Base-by-base conservation (phyloP, 176 grass and related monocot genomes). In the Avena eriantha region DNA sequence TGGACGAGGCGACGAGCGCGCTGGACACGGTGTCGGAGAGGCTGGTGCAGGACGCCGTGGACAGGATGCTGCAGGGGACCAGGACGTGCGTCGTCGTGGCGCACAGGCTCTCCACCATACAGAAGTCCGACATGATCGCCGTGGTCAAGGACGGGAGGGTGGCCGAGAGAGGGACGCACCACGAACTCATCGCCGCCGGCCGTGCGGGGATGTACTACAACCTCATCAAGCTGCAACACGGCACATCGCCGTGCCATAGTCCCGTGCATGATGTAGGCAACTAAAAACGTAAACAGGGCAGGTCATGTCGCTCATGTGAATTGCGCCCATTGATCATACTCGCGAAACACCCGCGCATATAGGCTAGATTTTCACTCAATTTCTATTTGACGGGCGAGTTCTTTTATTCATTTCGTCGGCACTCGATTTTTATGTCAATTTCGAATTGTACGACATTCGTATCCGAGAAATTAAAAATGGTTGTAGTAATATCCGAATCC, bases 1-100 rank as follows among this genome's bases (percentile, higher is more conserved):
- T 99, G 18, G 97, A 99, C 82, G 97, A 99, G 90, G 94, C 95
- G 5, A 97, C 95, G 51, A 97, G 95, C 76, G 95, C 95, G 41
- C 69, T 97, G 43, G 95, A 97, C 88, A 61, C 86, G 13, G 51
- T 71, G 69, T 86, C 89, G 47, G 92, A 94, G 83, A 79, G 8
- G 63, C 21, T 89, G 80, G 89, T 91, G 45, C 92, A 94, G 84
- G 89, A 89, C 45, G 84, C 84, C 29, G 21, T 94, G 1, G 84
- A 94, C 80, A 26, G 72, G 89, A 86, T 94, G 87, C 51, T 94
- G 87, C 78, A 53, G 57, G 84, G 89, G 75, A 35, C 69, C 65
- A 94, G 77, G 84, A 91, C 92, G 1, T 87, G 87, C 48, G 86
- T 94, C 10, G 81, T 94, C 19, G 87, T 94, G 47, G 89, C 89